Evolutionary conservation across 2,329 filamentous ascomycete genomes (phyloP).

Genomic region (Sporothrix curviconia): DNA sequence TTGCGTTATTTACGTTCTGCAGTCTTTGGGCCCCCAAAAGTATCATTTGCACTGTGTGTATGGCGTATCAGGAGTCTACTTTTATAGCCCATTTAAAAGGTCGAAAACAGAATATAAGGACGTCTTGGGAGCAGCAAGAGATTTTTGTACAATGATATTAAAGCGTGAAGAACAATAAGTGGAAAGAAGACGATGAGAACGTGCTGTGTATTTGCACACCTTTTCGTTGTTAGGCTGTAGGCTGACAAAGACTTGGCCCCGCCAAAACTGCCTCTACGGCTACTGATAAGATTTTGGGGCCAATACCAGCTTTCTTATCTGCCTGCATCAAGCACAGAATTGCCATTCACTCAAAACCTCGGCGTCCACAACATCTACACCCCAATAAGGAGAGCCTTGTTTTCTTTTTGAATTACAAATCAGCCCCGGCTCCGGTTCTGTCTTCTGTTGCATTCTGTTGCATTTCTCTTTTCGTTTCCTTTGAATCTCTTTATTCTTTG

Average conservation of each 20-base stretch:
- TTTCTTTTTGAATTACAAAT: neutral
- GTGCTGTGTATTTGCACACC: neutral
- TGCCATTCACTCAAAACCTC: neutral
- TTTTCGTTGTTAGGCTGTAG: too few species aligned
- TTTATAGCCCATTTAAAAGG: too few species aligned
- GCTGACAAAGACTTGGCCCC: neutral
- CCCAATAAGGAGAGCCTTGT: too few species aligned
- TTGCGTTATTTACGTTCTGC: neutral
- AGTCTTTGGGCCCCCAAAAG: too few species aligned
- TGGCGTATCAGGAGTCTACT: neutral
- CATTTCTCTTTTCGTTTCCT: too few species aligned
- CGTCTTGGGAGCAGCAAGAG: too few species aligned
- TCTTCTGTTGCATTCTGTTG: too few species aligned
- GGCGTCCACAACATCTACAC: neutral
- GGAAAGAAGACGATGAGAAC: neutral
- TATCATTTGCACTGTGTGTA: neutral
- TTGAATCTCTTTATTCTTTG: too few species aligned
- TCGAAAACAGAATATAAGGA: too few species aligned
- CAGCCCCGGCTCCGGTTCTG: neutral
- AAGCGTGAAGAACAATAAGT: neutral
- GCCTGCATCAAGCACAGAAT: neutral
- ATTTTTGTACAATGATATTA: too few species aligned
- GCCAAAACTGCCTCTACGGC: neutral
- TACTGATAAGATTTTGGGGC: neutral
- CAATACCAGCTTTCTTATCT: neutral